Evolutionary conservation across 805 yeast species (phyloP), one percentile per base, ranked within the genome.

Genomic region (Ogataea wickerhamii): DNA sequence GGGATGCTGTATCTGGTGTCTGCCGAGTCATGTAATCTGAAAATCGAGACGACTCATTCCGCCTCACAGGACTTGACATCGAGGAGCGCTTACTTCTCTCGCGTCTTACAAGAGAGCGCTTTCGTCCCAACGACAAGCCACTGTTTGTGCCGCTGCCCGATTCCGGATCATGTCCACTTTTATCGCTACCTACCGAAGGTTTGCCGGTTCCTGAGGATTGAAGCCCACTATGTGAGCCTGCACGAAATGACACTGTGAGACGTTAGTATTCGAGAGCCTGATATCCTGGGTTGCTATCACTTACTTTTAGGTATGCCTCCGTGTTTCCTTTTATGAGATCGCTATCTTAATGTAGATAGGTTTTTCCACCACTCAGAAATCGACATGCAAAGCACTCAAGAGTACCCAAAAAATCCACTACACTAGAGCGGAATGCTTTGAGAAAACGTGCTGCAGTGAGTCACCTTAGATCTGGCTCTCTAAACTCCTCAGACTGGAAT

Each of bases 81-180:
- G 32, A 16, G 8, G 32, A 16, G 13, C 20, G 32, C 32, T 29
- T 29, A 29, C 32, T 29, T 17, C 32, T 7, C 32, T 29, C 32
- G 6, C 32, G 7, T 13, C 32, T 29, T 10, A 29, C 22, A 18
- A 29, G 32, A 18, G 32, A 29, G 8, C 32, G 20, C 18, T 29
- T 29, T 18, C 32, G 7, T 11, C 22, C 32, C n/a, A 18, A 21
- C 7, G 22, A 18, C 7, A 21, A 11, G 12, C 32, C 32, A 18
- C 13, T 17, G 14, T 17, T 18, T 17, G 22, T 18, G 14, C 18
- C 27, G 28, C 28, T 32, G 28, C 17, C 27, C 10, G 22, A 18
- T 18, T 32, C 27, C 7, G 35, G 27, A 27, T 21, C 35, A 7
- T 14, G 29, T 8, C 25, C 25, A 22, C 12, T 12, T 12, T 22